These are phyloP conservation scores for Xylaria digitata DNA, from an alignment of 2,329 filamentous ascomycete species.

Conservation along the genomic window DNA sequence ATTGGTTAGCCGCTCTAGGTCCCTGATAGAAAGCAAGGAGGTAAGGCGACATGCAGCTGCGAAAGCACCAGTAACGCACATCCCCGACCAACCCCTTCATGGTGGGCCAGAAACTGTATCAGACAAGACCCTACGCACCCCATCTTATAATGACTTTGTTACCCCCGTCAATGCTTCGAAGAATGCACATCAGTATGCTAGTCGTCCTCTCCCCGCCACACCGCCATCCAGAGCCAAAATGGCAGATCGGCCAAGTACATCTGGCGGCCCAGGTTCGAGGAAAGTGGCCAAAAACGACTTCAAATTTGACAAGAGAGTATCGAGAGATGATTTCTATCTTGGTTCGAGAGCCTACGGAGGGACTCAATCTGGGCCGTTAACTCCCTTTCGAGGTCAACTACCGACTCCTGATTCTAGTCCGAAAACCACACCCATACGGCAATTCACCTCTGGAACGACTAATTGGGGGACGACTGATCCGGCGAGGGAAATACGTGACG, in stretches of 20 bases:
- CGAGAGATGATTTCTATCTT: conserved; percentile 58
- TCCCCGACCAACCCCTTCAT: conserved; percentile 46
- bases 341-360: conserved; percentile 48
- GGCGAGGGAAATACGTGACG: conserved; percentile 54
- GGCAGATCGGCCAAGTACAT: conserved; percentile 57
- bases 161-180: conserved; percentile 38
- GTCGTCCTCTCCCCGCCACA: conserved; percentile 44
- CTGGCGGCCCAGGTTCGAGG: conserved; percentile 51
- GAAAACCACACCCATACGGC: conserved; percentile 47
- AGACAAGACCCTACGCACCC: conserved; percentile 46
- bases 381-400: conserved; percentile 55
- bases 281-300: conserved; percentile 46
- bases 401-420: conserved; percentile 59
- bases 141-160: conserved; percentile 45
- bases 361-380: conserved; percentile 54
- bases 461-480: conserved; percentile 57
- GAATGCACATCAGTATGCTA: conserved; percentile 42
- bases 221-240: conserved; percentile 44
- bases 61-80: conserved; percentile 47
- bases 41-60: conserved; percentile 42
- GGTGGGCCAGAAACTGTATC: conserved; percentile 47
- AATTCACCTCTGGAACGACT: conserved; percentile 48
- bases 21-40: conserved; percentile 40
- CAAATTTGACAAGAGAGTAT: conserved; percentile 57
- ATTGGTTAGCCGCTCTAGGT: conserved; percentile 44